Evolutionary conservation across 2,329 filamentous ascomycete species (phyloP).

Genomic region (Nakataea oryzae): DNA sequence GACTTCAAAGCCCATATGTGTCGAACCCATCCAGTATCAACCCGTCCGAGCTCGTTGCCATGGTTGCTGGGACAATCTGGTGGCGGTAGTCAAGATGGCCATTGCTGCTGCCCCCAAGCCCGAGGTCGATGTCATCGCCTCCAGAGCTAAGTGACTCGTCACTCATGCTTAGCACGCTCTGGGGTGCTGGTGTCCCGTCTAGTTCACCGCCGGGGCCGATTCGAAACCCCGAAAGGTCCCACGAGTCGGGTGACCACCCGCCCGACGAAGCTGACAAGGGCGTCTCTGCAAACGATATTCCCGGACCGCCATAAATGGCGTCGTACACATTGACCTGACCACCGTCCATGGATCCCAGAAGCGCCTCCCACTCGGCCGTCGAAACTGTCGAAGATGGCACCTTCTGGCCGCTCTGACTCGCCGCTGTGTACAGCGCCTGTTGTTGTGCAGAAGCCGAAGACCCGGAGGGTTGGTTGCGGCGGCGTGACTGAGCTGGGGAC

Average conservation of each 20-base stretch:
- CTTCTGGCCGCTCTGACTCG: conserved; percentile 23
- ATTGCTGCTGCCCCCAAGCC: conserved; percentile 13
- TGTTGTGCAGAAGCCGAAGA: conserved; percentile 15
- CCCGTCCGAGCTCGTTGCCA: neutral
- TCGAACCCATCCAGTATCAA: conserved; percentile 19
- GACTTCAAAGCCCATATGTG: neutral
- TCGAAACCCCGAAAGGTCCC: conserved; percentile 41
- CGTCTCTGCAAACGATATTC: conserved; percentile 33
- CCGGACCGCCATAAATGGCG: conserved; percentile 63
- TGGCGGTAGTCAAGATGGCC: conserved; percentile 11
- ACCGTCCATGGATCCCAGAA: conserved; percentile 70
- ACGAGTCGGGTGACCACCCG: conserved; percentile 47
- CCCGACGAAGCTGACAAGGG: conserved; percentile 26
- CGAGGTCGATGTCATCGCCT: conserved; percentile 38
- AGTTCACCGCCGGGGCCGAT: conserved; percentile 25
- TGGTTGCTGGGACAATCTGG: neutral
- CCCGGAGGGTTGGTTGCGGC: conserved; percentile 22
- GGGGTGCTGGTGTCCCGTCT: conserved; percentile 24
- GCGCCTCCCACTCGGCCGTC: conserved; percentile 69
- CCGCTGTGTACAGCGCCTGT: conserved; percentile 21
- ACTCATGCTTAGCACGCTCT: conserved; percentile 45
- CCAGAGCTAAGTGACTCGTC: conserved; percentile 47
- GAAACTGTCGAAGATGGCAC: conserved; percentile 31
- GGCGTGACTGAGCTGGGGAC: conserved; percentile 34
- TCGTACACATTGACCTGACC: conserved; percentile 78